Conservation (phyloP, 2,329 filamentous ascomycete species). For the Didymella arachidicola region DNA sequence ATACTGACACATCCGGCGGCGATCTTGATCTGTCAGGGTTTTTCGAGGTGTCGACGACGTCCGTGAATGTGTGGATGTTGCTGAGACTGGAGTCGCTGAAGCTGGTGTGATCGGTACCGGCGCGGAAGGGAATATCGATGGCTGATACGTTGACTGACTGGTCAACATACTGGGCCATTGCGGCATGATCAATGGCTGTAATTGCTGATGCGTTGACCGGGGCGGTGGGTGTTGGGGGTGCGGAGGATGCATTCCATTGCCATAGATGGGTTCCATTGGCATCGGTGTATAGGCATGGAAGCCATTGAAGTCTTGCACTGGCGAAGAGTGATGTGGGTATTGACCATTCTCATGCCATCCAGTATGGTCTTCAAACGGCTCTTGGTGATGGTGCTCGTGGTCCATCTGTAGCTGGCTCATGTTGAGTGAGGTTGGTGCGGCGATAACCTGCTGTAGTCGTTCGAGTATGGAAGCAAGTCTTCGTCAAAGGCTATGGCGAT, state of each 20-base stretch:
- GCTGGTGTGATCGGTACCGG: conserved; percentile 49
- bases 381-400: conserved; percentile 49
- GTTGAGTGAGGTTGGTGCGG: conserved; percentile 31
- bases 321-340: conserved; percentile 51
- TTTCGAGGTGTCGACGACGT: conserved; percentile 73
- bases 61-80: conserved; percentile 50
- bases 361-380: conserved; percentile 47
- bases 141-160: conserved; percentile 52
- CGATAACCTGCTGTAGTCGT: conserved; percentile 30
- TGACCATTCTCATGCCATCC: conserved; percentile 44
- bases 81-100: conserved; percentile 51
- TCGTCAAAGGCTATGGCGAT: conserved; percentile 39
- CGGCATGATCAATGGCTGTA: conserved; percentile 53
- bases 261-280: conserved; percentile 53
- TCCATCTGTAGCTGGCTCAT: conserved; percentile 55
- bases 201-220: conserved; percentile 50
- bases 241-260: conserved; percentile 50
- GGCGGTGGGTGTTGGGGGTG: conserved; percentile 37
- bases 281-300: conserved; percentile 49
- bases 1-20: conserved; percentile 91
- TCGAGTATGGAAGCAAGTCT: conserved; percentile 35
- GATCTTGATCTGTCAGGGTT: conserved; percentile 89
- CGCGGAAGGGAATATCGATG: conserved; percentile 48
- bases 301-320: conserved; percentile 52
- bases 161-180: conserved; percentile 54